phyloP scores from a whole-genome alignment of 495 filamentous ascomycete species.

The Penicillium steckii region DNA sequence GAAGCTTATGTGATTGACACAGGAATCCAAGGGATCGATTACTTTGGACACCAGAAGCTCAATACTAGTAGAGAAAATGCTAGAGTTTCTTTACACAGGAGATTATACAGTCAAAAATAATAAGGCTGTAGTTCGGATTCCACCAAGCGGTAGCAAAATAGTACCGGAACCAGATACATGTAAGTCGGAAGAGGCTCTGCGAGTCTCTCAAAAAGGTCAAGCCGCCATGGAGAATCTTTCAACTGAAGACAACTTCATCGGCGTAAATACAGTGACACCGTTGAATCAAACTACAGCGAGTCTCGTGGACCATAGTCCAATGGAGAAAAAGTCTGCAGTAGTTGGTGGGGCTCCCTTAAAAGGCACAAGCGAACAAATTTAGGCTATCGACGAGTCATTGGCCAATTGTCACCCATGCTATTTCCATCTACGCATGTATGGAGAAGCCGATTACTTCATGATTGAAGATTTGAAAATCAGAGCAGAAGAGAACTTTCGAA shows the following conservation, averaged over 20 bases:
- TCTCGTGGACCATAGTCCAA: no score
- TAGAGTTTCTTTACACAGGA: constrained; percentile 14
- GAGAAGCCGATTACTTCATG: constrained; percentile 11
- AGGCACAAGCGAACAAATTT: not conserved
- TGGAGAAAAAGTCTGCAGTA: no score
- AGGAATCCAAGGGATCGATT: constrained; percentile 4
- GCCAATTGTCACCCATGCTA: constrained; percentile 8
- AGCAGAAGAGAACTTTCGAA: not conserved
- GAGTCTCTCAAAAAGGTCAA: no score
- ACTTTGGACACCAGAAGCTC: no score
- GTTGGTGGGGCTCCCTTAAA: not conserved
- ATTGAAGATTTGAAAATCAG: constrained; percentile 5
- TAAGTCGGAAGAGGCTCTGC: no score
- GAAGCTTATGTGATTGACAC: not conserved
- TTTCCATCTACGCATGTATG: constrained; percentile 13
- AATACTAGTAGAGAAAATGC: constrained; percentile 9
- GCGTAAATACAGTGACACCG: no score
- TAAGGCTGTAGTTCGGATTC: no score
- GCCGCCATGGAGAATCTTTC: no score
- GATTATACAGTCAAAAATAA: constrained; percentile 6
- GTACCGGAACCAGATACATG: no score
- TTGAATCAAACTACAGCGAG: no score
- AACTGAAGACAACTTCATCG: no score
- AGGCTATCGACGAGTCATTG: not conserved
- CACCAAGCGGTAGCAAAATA: no score